These are phyloP conservation scores for Yamadazyma philogaea DNA, from an alignment of 805 yeast genomes.

Conservation along the genomic window DNA sequence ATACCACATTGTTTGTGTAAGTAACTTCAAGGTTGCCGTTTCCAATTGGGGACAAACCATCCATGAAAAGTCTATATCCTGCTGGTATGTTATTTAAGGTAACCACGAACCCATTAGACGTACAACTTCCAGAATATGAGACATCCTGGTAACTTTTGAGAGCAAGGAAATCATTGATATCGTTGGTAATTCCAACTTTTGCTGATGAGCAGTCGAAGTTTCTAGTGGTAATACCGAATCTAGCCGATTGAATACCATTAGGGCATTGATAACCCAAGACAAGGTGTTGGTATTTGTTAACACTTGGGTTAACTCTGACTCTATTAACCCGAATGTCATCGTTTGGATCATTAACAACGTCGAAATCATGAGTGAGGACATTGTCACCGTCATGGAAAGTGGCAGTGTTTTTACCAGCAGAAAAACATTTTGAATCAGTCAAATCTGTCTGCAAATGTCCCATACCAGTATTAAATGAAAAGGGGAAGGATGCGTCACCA, in stretches of 20 bases:
- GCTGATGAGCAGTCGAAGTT: constrained; percentile 21
- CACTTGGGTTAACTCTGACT: constrained; percentile 14
- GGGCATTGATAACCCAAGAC: constrained; percentile 17
- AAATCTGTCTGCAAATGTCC: constrained; percentile 16
- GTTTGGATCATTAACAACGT: constrained; percentile 7
- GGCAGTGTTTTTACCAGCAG: constrained; percentile 20
- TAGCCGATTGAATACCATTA: constrained; percentile 21
- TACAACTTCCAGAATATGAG: constrained; percentile 16
- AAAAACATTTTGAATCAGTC: constrained; percentile 17
- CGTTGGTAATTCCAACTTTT: constrained; percentile 20
- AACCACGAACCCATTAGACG: constrained; percentile 8
- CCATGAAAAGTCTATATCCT: constrained; percentile 26
- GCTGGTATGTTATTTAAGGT: constrained; percentile 24
- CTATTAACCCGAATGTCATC: background rate
- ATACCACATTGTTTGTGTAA: constrained; percentile 12
- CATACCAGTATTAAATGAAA: constrained; percentile 22
- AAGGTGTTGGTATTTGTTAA: constrained; percentile 13
- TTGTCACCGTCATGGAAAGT: constrained; percentile 17
- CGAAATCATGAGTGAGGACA: constrained; percentile 11
- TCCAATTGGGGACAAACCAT: constrained; percentile 6
- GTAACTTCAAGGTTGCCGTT: background rate
- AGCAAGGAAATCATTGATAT: constrained; percentile 20
- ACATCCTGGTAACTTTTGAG: constrained; percentile 13
- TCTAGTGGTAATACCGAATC: constrained; percentile 18
- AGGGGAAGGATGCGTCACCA: constrained; percentile 21